phyloP scores from a whole-genome alignment of 2,329 filamentous ascomycete species.

The Purpureocillium takamizusanense region DNA sequence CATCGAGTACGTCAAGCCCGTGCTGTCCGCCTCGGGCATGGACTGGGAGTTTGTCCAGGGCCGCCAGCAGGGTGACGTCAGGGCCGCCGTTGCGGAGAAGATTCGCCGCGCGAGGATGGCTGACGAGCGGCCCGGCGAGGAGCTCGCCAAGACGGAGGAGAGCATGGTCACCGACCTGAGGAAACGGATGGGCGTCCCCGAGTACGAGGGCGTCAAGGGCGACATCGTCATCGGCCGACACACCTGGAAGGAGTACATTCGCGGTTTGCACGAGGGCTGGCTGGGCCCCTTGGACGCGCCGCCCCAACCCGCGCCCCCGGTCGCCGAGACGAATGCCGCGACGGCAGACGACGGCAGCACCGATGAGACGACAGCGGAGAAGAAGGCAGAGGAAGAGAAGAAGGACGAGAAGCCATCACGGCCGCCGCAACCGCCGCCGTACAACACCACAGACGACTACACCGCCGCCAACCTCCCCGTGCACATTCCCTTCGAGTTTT shows the following conservation, averaged over 20 bases:
- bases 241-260: constrained; percentile 95
- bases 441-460: constrained; percentile 69
- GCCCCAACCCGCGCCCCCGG: constrained; percentile 16
- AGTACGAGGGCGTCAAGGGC: constrained; percentile 66
- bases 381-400: constrained; percentile 28
- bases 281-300: constrained; percentile 71
- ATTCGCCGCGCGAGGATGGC: constrained; percentile 64
- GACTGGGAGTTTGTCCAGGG: constrained; percentile 97
- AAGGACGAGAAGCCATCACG: constrained; percentile 43
- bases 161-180: constrained; percentile 55
- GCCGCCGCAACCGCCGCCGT: constrained; percentile 58
- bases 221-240: constrained; percentile 86
- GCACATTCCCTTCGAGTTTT: constrained; percentile 60
- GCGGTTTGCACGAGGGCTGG: constrained; percentile 94
- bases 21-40: constrained; percentile 78
- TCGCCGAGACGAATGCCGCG: constrained; percentile 11
- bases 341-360: constrained; percentile 10
- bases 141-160: constrained; percentile 37
- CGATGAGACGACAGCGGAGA: constrained; percentile 10
- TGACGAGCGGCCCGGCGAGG: constrained; percentile 41
- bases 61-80: constrained; percentile 81
- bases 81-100: constrained; percentile 77
- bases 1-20: constrained; percentile 88
- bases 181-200: constrained; percentile 54
- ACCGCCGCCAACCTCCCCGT: constrained; percentile 52